phyloP scores from a whole-genome alignment of 768 basidiomycete species.

The Dacryopinax primogenitus region DNA sequence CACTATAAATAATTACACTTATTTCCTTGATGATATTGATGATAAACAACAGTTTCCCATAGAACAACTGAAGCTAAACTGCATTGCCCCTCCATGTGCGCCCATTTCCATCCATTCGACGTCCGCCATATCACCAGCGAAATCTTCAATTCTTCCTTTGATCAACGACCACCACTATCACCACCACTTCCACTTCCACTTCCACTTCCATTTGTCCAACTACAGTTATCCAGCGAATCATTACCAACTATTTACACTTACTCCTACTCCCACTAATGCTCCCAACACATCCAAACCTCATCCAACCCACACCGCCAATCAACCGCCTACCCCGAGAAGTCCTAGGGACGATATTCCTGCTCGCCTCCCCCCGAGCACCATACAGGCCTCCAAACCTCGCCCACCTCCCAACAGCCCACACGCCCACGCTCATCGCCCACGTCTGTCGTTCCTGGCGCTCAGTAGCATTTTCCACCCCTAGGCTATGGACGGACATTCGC shows the following conservation, averaged over 20 bases:
- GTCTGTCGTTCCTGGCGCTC: neutral
- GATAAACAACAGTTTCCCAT: too few relatives aligned
- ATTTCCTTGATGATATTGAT: too few relatives aligned
- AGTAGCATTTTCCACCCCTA: neutral
- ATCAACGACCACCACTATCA: too few relatives aligned
- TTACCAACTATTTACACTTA: neutral
- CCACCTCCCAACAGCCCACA: neutral
- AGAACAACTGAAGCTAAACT: too few relatives aligned
- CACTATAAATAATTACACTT: too few relatives aligned
- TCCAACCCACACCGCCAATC: neutral
- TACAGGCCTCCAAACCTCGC: constrained; percentile 2
- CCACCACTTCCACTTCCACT: too few relatives aligned
- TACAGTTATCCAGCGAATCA: neutral
- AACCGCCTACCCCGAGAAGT: neutral
- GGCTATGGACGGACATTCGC: neutral
- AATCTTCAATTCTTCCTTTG: neutral
- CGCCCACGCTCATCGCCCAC: constrained; percentile 1
- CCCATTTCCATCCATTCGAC: too few relatives aligned
- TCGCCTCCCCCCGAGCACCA: neutral
- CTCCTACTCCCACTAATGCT: neutral
- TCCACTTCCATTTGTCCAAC: neutral
- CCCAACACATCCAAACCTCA: neutral
- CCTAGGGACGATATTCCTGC: neutral
- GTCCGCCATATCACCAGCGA: too few relatives aligned
- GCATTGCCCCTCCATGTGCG: too few relatives aligned